These are phyloP conservation scores for Porodaedalea pini DNA, from an alignment of 1,284 basidiomycete genomes.

Conservation along the genomic window DNA sequence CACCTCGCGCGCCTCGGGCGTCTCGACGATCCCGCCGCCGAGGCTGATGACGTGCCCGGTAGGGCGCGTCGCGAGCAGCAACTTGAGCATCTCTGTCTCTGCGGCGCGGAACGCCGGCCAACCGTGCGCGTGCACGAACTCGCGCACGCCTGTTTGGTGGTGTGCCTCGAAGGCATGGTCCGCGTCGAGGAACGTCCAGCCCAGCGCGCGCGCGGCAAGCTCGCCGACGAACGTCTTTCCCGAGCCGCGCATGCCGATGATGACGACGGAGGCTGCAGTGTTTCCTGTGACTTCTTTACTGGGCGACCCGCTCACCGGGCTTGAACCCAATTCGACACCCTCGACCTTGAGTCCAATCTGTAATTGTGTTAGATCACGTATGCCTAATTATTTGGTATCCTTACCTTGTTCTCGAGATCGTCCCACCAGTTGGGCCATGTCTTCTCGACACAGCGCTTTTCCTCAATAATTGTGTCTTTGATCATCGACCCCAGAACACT, in stretches of 20 bases:
- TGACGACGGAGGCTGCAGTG: conserved; percentile 66
- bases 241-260: conserved; percentile 96
- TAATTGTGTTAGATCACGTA: conserved; percentile 15
- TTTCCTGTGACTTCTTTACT: conserved; percentile 37
- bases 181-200: conserved; percentile 84
- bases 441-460: conserved; percentile 98
- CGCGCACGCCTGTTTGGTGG: conserved; percentile 60
- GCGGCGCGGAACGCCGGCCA: conserved; percentile 76
- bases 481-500: conserved; percentile 81
- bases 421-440: conserved; percentile 99
- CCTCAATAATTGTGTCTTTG: conserved; percentile 79
- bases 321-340: conserved; percentile 71
- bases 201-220: conserved; percentile 71
- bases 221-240: conserved; percentile 91
- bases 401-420: conserved; percentile 88
- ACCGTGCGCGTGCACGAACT: conserved; percentile 75
- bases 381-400: conserved; percentile 20
- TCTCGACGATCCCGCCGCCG: conserved; percentile 96
- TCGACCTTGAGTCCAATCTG: conserved; percentile 89
- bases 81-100: conserved; percentile 56
- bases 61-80: conserved; percentile 55
- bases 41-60: conserved; percentile 80
- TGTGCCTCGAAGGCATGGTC: conserved; percentile 77
- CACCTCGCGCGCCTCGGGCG: conserved; percentile 65
- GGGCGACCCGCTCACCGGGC: conserved; percentile 31